Evolutionary conservation across 2,329 filamentous ascomycete species (phyloP).

Genomic region (Apiospora arundinis): DNA sequence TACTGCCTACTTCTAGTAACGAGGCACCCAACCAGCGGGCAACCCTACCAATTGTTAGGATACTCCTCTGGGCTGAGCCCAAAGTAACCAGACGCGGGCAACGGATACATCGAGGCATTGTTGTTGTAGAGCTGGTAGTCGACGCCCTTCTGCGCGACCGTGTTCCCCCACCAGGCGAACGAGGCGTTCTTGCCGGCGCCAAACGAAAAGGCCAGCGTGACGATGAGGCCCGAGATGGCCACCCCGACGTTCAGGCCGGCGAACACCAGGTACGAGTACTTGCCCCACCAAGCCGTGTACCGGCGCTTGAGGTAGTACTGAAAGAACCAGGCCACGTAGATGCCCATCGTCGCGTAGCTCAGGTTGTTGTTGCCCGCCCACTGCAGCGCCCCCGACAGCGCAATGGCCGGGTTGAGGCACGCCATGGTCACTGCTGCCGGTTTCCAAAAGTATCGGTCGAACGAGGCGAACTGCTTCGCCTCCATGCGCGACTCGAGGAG

Average conservation of each 20-base stretch:
- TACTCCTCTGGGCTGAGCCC: slow-evolving; percentile 24
- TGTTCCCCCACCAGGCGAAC: slow-evolving; percentile 56
- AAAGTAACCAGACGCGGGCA: slow-evolving; percentile 23
- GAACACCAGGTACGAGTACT: slow-evolving; percentile 36
- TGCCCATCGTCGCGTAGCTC: slow-evolving; percentile 38
- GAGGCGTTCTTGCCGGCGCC: slow-evolving; percentile 33
- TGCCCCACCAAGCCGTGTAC: slow-evolving; percentile 40
- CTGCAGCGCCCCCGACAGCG: slow-evolving; percentile 36
- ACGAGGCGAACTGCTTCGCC: slow-evolving; percentile 28
- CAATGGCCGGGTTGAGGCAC: slow-evolving; percentile 33
- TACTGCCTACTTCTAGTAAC: too few relatives aligned
- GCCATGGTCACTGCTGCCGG: slow-evolving; percentile 28
- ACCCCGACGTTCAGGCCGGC: slow-evolving; percentile 48
- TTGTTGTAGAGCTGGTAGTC: slow-evolving; percentile 28
- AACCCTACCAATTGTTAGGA: slow-evolving; percentile 23
- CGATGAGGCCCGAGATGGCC: slow-evolving; percentile 39
- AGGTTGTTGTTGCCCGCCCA: slow-evolving; percentile 40
- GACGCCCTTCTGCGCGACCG: slow-evolving; percentile 31
- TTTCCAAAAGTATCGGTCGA: slow-evolving; percentile 34
- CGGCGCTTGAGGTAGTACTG: slow-evolving; percentile 39
- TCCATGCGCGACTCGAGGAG: slow-evolving; percentile 27
- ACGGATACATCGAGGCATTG: slow-evolving; percentile 23
- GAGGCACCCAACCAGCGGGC: too few relatives aligned
- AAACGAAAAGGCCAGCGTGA: slow-evolving; percentile 36
- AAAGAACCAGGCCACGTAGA: slow-evolving; percentile 37